phyloP scores from a whole-genome alignment of 108 stramenopile species.

The Nitzschia sp. region DNA sequence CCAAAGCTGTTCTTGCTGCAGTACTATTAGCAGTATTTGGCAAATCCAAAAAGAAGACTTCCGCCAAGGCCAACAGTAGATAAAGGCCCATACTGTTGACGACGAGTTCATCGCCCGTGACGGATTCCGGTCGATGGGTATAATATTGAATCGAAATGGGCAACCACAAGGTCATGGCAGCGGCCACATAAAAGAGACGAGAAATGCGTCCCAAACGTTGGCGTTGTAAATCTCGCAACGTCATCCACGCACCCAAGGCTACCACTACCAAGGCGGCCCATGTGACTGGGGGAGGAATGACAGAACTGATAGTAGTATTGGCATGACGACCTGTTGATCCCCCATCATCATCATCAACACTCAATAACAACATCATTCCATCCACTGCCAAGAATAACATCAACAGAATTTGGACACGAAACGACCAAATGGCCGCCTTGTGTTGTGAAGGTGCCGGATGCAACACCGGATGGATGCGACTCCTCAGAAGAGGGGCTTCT shows the following conservation, averaged over 20 bases:
- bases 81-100: constrained; percentile 40
- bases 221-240: constrained; percentile 24
- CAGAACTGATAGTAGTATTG: background rate
- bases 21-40: constrained; percentile 8
- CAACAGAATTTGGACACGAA: constrained; percentile 20
- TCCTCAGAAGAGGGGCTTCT: background rate
- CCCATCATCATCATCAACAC: background rate
- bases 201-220: constrained; percentile 43
- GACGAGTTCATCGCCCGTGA: constrained; percentile 21
- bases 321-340: background rate
- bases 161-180: constrained; percentile 15
- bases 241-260: constrained; percentile 17
- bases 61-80: constrained; percentile 35
- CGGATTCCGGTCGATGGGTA: constrained; percentile 4
- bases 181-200: constrained; percentile 37
- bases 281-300: background rate
- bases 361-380: background rate
- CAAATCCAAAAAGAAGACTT: constrained; percentile 48
- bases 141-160: constrained; percentile 7
- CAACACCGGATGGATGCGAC: background rate
- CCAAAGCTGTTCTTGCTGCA: background rate
- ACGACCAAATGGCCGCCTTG: constrained; percentile 19
- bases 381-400: background rate
- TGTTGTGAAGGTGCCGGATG: background rate
- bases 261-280: constrained; percentile 17